phyloP scores from a whole-genome alignment of 345 rosid genomes.

The Viola odorata region DNA sequence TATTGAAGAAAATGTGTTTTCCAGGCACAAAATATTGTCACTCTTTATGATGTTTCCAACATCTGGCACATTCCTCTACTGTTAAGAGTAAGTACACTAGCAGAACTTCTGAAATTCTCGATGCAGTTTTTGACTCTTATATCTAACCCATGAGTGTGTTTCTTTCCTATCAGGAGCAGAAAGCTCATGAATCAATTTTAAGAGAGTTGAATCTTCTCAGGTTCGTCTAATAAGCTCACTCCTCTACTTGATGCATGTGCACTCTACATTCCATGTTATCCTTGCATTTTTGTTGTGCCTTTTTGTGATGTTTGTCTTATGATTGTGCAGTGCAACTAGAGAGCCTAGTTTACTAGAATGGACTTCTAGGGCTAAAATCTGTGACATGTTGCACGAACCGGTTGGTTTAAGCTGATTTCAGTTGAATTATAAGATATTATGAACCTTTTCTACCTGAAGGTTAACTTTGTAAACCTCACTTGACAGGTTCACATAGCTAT shows the following conservation, averaged over 20 bases:
- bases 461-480: neutral
- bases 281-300: neutral
- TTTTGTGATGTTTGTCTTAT: neutral
- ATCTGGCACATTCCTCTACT: constrained; percentile 97
- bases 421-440: neutral
- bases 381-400: constrained; percentile 61
- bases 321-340: constrained; percentile 41
- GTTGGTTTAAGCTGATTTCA: constrained; percentile 31
- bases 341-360: constrained; percentile 72
- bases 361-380: constrained; percentile 59
- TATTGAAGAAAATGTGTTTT: constrained; percentile 12
- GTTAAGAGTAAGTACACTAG: constrained; percentile 52
- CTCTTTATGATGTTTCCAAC: constrained; percentile 89
- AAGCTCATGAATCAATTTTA: constrained; percentile 85
- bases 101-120: neutral
- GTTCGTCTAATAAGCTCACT: constrained; percentile 35
- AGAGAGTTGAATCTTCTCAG: constrained; percentile 62
- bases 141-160: neutral
- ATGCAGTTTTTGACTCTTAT: neutral
- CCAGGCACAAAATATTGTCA: constrained; percentile 69
- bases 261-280: neutral
- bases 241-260: neutral
- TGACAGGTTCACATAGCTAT: constrained; percentile 69
- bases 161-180: constrained; percentile 66
- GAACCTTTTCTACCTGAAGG: constrained; percentile 3